These are phyloP conservation scores for Aureobasidium sp. DNA, from an alignment of 2,329 filamentous ascomycete genomes.

Conservation along the genomic window DNA sequence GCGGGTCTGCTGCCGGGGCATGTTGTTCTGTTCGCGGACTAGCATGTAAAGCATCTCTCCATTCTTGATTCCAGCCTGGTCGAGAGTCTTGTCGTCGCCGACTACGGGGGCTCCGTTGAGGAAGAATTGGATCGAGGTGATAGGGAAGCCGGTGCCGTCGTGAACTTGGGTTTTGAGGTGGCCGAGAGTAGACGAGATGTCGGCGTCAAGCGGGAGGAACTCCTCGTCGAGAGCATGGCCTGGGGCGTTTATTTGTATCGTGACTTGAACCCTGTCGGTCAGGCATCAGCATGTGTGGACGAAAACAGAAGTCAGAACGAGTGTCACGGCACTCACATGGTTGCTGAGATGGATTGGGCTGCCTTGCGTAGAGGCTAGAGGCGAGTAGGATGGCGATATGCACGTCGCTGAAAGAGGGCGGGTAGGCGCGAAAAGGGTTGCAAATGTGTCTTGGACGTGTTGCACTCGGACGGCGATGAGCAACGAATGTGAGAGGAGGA, in stretches of 20 bases:
- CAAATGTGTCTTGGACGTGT: background rate
- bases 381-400: conserved; percentile 14
- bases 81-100: conserved; percentile 72
- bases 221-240: conserved; percentile 62
- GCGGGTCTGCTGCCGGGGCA: conserved; percentile 37
- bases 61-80: conserved; percentile 72
- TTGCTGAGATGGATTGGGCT: conserved; percentile 4
- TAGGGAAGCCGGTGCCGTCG: conserved; percentile 69
- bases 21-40: conserved; percentile 46
- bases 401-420: conserved; percentile 22
- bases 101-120: conserved; percentile 78
- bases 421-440: background rate
- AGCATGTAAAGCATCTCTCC: conserved; percentile 90
- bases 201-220: conserved; percentile 75
- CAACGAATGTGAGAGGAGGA: background rate
- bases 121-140: conserved; percentile 73
- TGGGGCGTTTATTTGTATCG: conserved; percentile 73
- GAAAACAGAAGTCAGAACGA: background rate
- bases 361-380: conserved; percentile 17
- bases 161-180: conserved; percentile 84
- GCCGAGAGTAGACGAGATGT: conserved; percentile 72
- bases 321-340: conserved; percentile 15
- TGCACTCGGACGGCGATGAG: conserved; percentile 1
- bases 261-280: conserved; percentile 64
- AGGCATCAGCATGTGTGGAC: conserved; percentile 4